phyloP scores from a whole-genome alignment of 352 stramenopile species.

The Phytophthora meadii region DNA sequence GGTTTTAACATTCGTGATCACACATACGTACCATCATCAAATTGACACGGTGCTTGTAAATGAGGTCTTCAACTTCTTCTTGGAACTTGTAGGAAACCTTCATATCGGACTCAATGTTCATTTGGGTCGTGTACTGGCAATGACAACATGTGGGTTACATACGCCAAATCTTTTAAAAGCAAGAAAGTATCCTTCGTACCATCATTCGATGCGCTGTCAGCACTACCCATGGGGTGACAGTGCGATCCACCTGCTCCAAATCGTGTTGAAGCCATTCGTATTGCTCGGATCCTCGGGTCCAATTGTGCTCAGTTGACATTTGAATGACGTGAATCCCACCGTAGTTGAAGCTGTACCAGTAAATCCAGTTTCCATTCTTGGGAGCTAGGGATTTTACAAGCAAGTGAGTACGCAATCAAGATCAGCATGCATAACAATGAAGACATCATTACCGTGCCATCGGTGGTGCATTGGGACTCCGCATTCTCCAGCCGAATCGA shows the following conservation, averaged over 20 bases:
- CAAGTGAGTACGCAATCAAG: constrained; percentile 2
- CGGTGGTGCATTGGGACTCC: constrained; percentile 72
- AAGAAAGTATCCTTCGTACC: constrained; percentile 34
- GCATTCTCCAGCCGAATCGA: constrained; percentile 71
- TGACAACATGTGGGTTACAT: constrained; percentile 2
- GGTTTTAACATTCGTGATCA: background rate
- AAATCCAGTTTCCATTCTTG: constrained; percentile 70
- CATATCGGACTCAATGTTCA: constrained; percentile 62
- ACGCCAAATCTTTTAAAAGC: background rate
- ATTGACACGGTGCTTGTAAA: constrained; percentile 88
- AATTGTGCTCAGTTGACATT: constrained; percentile 92
- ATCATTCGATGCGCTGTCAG: constrained; percentile 92
- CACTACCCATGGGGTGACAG: constrained; percentile 90
- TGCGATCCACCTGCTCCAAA: constrained; percentile 81
- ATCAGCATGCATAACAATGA: background rate
- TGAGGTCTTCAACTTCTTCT: constrained; percentile 90
- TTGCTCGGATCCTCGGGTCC: constrained; percentile 84
- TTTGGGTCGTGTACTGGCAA: constrained; percentile 59
- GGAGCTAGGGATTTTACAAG: constrained; percentile 45
- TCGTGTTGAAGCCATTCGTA: constrained; percentile 88
- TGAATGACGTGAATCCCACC: constrained; percentile 89
- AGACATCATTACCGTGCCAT: constrained; percentile 59
- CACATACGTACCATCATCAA: constrained; percentile 73
- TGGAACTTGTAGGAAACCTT: constrained; percentile 80
- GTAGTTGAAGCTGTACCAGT: constrained; percentile 93